phyloP scores from a whole-genome alignment of 2,329 filamentous ascomycete species.

The Aschersonia sp. region DNA sequence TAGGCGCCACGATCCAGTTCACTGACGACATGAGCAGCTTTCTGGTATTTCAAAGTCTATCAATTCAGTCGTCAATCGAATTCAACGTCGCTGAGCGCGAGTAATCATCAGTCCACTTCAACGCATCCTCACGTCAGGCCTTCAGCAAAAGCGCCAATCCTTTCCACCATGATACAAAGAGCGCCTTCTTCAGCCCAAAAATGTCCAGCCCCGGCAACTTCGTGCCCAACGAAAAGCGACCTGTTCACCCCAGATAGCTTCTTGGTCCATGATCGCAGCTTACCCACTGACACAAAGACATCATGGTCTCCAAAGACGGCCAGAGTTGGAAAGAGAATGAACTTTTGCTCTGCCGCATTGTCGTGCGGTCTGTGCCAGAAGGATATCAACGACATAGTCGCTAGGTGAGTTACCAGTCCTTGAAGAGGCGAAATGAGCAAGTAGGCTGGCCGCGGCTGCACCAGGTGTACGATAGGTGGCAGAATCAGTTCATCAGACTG shows the following conservation, averaged over 20 bases:
- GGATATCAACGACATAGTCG: conserved; percentile 43
- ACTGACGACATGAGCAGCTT: too few species aligned
- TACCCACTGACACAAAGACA: conserved; percentile 51
- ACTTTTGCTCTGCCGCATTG: conserved; percentile 33
- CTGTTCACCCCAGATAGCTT: conserved; percentile 28
- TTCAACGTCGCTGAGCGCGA: too few species aligned
- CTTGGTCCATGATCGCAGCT: conserved; percentile 50
- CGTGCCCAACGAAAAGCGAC: conserved; percentile 31
- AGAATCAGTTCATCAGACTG: neutral
- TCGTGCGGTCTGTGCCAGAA: conserved; percentile 11
- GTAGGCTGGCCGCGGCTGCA: conserved; percentile 31
- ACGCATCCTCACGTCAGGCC: conserved; percentile 1
- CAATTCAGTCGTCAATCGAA: too few species aligned
- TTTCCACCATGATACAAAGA: conserved; percentile 14
- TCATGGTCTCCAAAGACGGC: conserved; percentile 65
- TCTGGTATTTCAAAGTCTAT: too few species aligned
- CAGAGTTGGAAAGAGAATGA: conserved; percentile 45
- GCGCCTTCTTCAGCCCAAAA: conserved; percentile 47
- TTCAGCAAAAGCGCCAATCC: conserved; percentile 13
- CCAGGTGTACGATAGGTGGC: conserved; percentile 13
- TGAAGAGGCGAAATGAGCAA: conserved; percentile 55
- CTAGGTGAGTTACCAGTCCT: conserved; percentile 42
- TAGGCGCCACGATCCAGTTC: too few species aligned
- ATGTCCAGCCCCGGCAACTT: conserved; percentile 41
- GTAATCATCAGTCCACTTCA: neutral